phyloP scores from a whole-genome alignment of 768 basidiomycete genomes.

The Tephrocybe sp. region DNA sequence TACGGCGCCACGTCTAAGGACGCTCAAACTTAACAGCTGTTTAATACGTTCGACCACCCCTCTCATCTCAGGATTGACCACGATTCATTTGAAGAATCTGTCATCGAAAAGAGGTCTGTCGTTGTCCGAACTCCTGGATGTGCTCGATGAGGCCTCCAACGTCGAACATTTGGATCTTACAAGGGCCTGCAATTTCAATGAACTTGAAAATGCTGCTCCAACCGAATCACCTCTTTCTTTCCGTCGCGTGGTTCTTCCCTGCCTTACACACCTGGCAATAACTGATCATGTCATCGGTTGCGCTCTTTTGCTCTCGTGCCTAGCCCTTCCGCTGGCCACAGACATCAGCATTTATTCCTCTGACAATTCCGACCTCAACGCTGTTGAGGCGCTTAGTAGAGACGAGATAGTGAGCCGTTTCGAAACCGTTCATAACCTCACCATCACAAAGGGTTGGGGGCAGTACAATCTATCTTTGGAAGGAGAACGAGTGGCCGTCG shows the following conservation, averaged over 20 bases:
- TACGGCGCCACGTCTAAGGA: neutral
- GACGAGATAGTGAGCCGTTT: too few species aligned
- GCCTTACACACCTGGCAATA: neutral
- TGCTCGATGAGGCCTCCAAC: neutral
- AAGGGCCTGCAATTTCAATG: neutral
- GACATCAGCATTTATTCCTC: neutral
- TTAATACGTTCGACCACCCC: neutral
- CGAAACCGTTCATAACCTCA: too few species aligned
- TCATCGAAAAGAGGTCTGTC: neutral
- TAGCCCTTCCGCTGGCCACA: neutral
- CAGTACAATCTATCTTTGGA: too few species aligned
- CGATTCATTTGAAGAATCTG: neutral
- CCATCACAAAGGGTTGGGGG: too few species aligned
- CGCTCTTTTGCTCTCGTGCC: neutral
- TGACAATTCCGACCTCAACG: too few species aligned
- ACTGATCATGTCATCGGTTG: neutral
- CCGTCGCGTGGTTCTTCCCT: neutral
- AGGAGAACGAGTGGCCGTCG: too few species aligned
- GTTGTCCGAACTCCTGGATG: neutral
- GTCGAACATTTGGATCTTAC: neutral
- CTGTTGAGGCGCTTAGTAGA: too few species aligned
- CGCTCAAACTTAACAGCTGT: neutral
- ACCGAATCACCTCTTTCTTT: neutral
- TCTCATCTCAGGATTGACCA: neutral
- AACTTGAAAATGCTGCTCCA: neutral